Percentiles rank a stretch among this genome's conserved stretches.
These are phyloP conservation scores for Epichloe gansuensis DNA, from an alignment of 2,329 filamentous ascomycete genomes.

Conservation along the genomic window DNA sequence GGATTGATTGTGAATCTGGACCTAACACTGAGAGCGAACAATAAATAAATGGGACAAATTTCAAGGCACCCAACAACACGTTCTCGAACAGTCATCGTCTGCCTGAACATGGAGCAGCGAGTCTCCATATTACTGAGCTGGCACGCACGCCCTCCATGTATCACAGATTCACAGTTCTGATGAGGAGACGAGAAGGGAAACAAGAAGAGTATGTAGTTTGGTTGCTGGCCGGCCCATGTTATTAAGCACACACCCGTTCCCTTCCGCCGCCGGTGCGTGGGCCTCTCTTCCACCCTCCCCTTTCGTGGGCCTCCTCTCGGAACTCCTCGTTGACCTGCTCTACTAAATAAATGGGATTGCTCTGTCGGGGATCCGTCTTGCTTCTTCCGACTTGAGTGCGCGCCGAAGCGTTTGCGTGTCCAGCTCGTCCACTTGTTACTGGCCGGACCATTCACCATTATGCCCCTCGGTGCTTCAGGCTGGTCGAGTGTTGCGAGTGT, in stretches of 20 bases:
- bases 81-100: not conserved
- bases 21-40: not conserved
- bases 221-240: not conserved
- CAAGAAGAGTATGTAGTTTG: not conserved
- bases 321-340: not conserved
- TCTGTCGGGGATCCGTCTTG: not conserved
- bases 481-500: not conserved
- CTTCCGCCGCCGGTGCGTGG: not conserved
- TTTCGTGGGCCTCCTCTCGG: no score
- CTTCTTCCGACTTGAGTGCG: not conserved
- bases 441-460: not conserved
- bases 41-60: not conserved
- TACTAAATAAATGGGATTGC: not conserved
- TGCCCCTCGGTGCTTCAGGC: not conserved
- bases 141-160: not conserved
- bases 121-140: not conserved
- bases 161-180: not conserved
- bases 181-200: not conserved
- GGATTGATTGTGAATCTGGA: no score
- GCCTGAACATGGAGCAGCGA: not conserved
- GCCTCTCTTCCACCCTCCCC: not conserved
- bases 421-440: not conserved
- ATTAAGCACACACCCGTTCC: not conserved
- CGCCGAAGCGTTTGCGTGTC: not conserved
- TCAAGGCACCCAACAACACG: not conserved